Evolutionary conservation across 2,329 filamentous ascomycete species (phyloP), one percentile per base, ranked within the genome.

Genomic region (Aspergillus sp.): DNA sequence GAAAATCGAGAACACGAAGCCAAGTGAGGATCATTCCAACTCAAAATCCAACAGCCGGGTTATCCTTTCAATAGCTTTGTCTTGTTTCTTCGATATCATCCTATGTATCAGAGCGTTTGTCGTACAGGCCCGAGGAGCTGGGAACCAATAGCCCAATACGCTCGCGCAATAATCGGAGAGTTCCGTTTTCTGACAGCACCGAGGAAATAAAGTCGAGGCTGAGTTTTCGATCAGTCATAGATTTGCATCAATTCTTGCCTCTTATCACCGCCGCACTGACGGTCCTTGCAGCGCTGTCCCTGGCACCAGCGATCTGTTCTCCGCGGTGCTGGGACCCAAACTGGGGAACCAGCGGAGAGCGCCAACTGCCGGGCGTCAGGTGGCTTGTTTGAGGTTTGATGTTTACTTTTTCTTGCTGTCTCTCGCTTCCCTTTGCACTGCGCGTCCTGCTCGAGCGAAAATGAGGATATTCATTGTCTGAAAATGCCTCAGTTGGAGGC

Each of bases 361-460:
- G 61, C 57, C 61, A 60, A 38, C 43, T 56, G 8, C 50, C 57
- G 61, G 59, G 47, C 57, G 57, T 63, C 57, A 63, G 61, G 53
- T 60, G 61, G 59, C 61, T 54, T 50, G 58, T 61, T 63, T 60
- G 57, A 57, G 57, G 51, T 57, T 57, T 19, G 54, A 61, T 61
- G 25, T 53, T 61, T 63, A 28, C 49, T 63, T 63, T 63, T 63
- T 46, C 46, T 49, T 49, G 22, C 49, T 54, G 17, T 23, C 45
- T 47, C 25, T 48, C 31, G n/a, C 28, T 43, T 28, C 17, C 25
- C 28, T 56, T 41, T 41, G 34, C 34, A 15, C 34, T 25, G 41
- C 25, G 19, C 38, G 50, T 60, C 23, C 47, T 19, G 47, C 38
- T 34, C 31, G 38, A 28, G n/a, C 31, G 34, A 22, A 51, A 57